Conservation (phyloP, 345 rosid species). For the Schrenkiella parvula region DNA sequence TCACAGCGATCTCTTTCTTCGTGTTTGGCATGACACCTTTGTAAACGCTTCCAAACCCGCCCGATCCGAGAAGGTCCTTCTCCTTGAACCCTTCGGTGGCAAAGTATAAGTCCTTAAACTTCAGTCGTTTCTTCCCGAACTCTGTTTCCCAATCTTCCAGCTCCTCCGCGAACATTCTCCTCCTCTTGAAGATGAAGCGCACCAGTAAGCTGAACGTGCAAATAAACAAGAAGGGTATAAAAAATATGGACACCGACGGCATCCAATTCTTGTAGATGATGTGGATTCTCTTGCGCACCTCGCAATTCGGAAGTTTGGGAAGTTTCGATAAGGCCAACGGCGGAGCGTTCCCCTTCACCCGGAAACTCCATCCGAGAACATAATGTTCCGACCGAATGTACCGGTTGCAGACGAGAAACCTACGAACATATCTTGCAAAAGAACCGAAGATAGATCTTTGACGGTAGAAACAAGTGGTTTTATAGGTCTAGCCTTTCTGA, state of each 20-base stretch:
- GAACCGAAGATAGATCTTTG: no score
- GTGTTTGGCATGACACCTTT: conserved; percentile 48
- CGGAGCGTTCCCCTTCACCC: no score
- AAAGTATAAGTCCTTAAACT: conserved; percentile 53
- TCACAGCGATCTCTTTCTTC: conserved; percentile 56
- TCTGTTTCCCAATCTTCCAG: conserved; percentile 72
- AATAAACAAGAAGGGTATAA: conserved; percentile 10
- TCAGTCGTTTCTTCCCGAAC: conserved; percentile 54
- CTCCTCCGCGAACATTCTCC: conserved; percentile 49
- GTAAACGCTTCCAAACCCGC: conserved; percentile 76
- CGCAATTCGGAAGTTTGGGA: no score
- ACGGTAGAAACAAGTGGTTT: no score
- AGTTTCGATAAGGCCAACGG: no score
- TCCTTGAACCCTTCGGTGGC: conserved; percentile 62
- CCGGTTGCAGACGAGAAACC: no score
- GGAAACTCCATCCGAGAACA: no score
- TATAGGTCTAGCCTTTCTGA: no score
- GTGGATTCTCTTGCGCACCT: neutral
- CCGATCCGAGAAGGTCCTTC: conserved; percentile 59
- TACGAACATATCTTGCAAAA: no score
- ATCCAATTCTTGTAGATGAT: conserved; percentile 27
- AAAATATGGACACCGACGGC: conserved; percentile 14
- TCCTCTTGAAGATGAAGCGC: conserved; percentile 29
- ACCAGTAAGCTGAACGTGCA: neutral
- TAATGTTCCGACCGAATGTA: no score